Percentiles rank a stretch among this genome's conserved stretches.
These are phyloP conservation scores for Triticum urartu DNA, from an alignment of 176 grass and related monocot species.

Conservation along the genomic window DNA sequence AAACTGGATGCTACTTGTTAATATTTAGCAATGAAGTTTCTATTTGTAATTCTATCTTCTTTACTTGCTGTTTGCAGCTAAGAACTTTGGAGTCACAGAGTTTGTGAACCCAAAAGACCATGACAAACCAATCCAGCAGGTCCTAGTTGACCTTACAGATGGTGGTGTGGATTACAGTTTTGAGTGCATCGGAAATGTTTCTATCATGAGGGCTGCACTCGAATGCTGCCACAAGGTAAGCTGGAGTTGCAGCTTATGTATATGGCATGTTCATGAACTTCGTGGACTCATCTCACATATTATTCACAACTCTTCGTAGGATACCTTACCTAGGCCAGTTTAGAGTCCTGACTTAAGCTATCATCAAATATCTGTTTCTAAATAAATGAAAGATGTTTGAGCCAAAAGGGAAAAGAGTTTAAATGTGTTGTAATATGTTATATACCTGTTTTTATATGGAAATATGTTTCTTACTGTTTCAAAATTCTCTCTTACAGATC, in stretches of 20 bases:
- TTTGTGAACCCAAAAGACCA: constrained; percentile 98
- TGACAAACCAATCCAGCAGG: constrained; percentile 94
- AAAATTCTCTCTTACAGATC: too few species aligned
- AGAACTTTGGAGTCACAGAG: constrained; percentile 96
- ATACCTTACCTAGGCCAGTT: too few species aligned
- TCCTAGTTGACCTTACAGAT: constrained; percentile 84
- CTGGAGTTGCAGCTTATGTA: not conserved
- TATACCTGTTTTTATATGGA: too few species aligned
- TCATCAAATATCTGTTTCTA: not conserved
- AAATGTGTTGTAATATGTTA: too few species aligned
- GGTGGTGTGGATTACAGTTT: constrained; percentile 98
- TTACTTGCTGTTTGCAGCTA: constrained; percentile 53
- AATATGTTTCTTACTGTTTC: too few species aligned
- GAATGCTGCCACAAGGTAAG: constrained; percentile 99
- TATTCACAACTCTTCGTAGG: too few species aligned
- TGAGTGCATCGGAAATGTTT: constrained; percentile 98
- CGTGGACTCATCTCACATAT: not conserved
- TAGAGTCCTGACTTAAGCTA: not conserved
- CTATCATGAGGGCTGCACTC: constrained; percentile 86
- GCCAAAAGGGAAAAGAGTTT: not conserved
- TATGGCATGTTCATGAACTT: not conserved
- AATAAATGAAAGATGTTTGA: not conserved
- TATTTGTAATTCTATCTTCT: constrained; percentile 13
- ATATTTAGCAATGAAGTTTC: not conserved
- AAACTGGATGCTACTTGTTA: not conserved